Conservation (phyloP, 495 filamentous ascomycete genomes). For the Penicillium soppii region DNA sequence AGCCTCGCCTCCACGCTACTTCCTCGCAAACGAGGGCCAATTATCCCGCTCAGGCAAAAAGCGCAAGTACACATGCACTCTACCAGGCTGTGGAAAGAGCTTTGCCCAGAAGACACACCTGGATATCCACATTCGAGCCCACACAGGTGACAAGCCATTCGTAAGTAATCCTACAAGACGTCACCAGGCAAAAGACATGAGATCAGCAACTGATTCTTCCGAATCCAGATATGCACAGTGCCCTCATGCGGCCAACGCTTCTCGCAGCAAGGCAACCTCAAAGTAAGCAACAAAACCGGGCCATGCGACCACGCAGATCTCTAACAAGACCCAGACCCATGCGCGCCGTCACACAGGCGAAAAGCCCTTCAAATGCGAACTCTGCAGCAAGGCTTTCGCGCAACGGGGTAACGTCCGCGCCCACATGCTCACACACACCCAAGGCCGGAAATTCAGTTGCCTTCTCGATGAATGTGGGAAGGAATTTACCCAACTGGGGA, state of each 20-base stretch:
- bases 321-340: slow-evolving; percentile 60
- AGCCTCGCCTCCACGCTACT: slow-evolving; percentile 19
- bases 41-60: slow-evolving; percentile 37
- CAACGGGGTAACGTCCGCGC: slow-evolving; percentile 86
- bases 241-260: slow-evolving; percentile 76
- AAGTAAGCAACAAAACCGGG: slow-evolving; percentile 54
- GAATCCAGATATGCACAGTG: slow-evolving; percentile 65
- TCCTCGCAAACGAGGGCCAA: slow-evolving; percentile 29
- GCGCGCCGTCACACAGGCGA: slow-evolving; percentile 84
- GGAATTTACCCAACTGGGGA: slow-evolving; percentile 84
- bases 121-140: slow-evolving; percentile 85
- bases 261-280: slow-evolving; percentile 85
- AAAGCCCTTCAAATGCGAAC: slow-evolving; percentile 79
- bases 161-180: slow-evolving; percentile 50
- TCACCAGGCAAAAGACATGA: neutral
- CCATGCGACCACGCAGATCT: neutral
- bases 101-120: slow-evolving; percentile 94
- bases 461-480: slow-evolving; percentile 79
- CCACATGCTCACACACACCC: slow-evolving; percentile 78
- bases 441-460: slow-evolving; percentile 77
- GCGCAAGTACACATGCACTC: slow-evolving; percentile 68
- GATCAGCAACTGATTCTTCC: slow-evolving; percentile 2
- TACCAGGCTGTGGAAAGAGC: slow-evolving; percentile 73
- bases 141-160: slow-evolving; percentile 90
- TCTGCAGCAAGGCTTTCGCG: slow-evolving; percentile 79